Evolutionary conservation across 441 rosid genomes (phyloP), one percentile per base, ranked within the genome.

Genomic region (Melastoma candidum): DNA sequence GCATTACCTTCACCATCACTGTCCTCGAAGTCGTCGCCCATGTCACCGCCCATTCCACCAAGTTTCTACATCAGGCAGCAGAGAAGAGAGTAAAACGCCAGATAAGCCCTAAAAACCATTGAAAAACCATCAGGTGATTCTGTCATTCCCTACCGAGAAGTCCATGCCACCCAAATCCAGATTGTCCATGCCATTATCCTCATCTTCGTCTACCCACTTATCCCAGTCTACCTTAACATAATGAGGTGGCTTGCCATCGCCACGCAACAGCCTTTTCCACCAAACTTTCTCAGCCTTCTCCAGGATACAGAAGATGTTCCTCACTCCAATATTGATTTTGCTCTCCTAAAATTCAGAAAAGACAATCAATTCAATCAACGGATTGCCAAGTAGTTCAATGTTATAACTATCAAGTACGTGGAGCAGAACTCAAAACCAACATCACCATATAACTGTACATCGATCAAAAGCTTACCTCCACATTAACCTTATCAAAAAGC

Each of bases 151-250:
- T 71, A 84, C 93, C 50, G 93, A 84, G 51, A 84, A 79, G 51
- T 86, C 95, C 96, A 88, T 88, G 58, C 95, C 97, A 7, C 79
- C 87, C 61, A 84, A 44, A 68, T 90, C 90, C 74, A 84, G 44
- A 54, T 80, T 84, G 58, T 71, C 89, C 12, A 27, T 24, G 68
- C 80, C 96, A 4, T 3, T 32, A 32, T 32, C 41, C 8, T 32
- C 41, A 32, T 32, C 41, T 32, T 32, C 41, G 41, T 32, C 41
- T 32, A 32, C 41, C 41, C 41, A 32, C 41, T 52, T 73, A 49
- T 83, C 87, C 87, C 95, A 83, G 63, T 83, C 87, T 64, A 78
- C 83, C 70, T 76, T 79, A 59, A 81, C 46, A 65, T 57, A 83
- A 49, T 66, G 65, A 2, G 88, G 90, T 47, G 82, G 65, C 57